Base-by-base conservation (phyloP, 768 basidiomycete species). In the Daedalea quercina region DNA sequence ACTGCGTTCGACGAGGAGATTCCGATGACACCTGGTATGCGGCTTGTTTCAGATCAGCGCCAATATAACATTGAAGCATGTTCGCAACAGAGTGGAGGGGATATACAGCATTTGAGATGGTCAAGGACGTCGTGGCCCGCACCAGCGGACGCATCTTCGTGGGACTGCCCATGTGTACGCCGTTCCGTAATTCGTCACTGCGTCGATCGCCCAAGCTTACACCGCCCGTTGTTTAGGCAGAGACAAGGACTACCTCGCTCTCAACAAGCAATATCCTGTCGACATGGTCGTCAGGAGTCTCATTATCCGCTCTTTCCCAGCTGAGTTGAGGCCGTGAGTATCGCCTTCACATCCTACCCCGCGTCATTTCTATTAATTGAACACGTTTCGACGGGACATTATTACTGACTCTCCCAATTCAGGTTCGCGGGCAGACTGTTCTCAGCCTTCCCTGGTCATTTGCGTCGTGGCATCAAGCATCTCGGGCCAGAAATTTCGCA, bases 151-250 rank as follows among this genome's bases (percentile, higher is more conserved):
- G 80, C 15, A 40, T 71, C 0, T 76, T 81, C 49, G 73, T 81
- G 6, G 81, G 79, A 0, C 63, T 72, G 26, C 76, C 78, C 2
- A 47, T 76, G 2, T 80, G 79, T 77, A 44, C 19, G 72, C 63
- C 42, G 43, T 45, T n/a, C 31, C 26, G 20, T 1, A 2, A 40
- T 24, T 4, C 17, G 31, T 44, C 15, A 11, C 28, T 45, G 22
- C 11, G 19, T 15, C 13, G 23, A 9, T 6, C 17, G 12, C 68
- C 17, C 52, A 40, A 35, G 25, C 15, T 43, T 8, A 28, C 25
- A 3, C n/a, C 24, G 43, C 9, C 49, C 12, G 20, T n/a, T 9
- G 8, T 24, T 47, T 20, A 78, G 76, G 76, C 53, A 68, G 73
- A 12, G 51, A 76, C 47, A 55, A 63, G 6, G 72, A 67, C 2